Base-by-base conservation (phyloP, 345 rosid species). In the Eucalyptus erythrocorys region DNA sequence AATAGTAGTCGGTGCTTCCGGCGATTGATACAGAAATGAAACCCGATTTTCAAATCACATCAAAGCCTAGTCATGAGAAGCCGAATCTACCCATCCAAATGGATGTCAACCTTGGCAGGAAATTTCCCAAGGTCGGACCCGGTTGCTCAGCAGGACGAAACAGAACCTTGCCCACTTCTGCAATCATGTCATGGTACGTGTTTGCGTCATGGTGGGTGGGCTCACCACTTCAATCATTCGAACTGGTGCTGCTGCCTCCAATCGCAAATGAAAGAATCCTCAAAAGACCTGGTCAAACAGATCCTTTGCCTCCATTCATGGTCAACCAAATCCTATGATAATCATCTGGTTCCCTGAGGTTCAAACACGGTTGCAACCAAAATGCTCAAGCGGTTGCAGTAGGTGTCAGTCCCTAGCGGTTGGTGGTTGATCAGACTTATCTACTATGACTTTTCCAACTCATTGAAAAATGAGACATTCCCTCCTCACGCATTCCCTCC, bases 351-450 rank as follows among this genome's bases (percentile, higher is more conserved):
- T 48, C 22, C 37, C 32, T 0, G 43, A 86, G 61, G 19, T 32
- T 34, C 12, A 87, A 12, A 2, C 40, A 19, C n/a, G 22, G 88
- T 64, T 64, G 57, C 53, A 64, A 87, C 88, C 40, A 47, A 30
- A 64, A 48, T 85, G 53, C 1, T 48, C 21, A 47, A 87, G 87
- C 91, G 87, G 86, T 93, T 91, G 91, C 90, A 87, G 89, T 85
- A 85, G 87, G 87, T 85, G 26, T 32, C 66, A 6, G 34, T 10
- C 21, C 2, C 42, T 71, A 53, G 30, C 79, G 50, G 84, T 90
- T 85, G 92, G 92, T 90, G 92, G 92, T 89, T 87, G 89, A 90
- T 90, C 92, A 21, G 86, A 90, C 50, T 48, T 26, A 48, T 42
- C 53, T 30, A 61, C 48, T 51, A 22, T 50, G 87, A 48, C 87